A percentile compares a stretch with the other conserved stretches of the same genome.
These are phyloP conservation scores for Iris macrosiphon DNA, from an alignment of 106 monocot genomes.

Conservation along the genomic window DNA sequence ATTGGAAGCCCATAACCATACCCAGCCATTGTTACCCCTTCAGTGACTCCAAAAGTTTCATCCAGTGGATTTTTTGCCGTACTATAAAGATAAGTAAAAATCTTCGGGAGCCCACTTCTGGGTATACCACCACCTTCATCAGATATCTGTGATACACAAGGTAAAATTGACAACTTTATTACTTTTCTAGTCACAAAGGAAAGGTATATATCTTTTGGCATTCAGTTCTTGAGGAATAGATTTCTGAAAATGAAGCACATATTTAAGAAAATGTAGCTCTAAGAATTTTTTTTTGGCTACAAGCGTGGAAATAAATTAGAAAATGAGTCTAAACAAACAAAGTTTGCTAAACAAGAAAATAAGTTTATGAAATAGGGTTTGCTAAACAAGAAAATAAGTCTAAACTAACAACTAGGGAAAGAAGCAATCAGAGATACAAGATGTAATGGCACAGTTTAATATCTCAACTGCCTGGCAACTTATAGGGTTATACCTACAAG, in stretches of 20 bases:
- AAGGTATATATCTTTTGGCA: no score
- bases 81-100: slow-evolving; percentile 93
- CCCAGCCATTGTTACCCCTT: slow-evolving; percentile 83
- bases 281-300: no score
- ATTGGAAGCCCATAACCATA: slow-evolving; percentile 96
- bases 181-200: no score
- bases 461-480: neutral
- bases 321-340: no score
- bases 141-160: slow-evolving; percentile 57
- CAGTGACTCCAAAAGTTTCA: slow-evolving; percentile 32
- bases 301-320: no score
- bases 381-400: neutral
- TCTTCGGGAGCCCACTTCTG: slow-evolving; percentile 89
- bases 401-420: neutral
- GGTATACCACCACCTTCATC: slow-evolving; percentile 99
- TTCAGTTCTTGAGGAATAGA: no score
- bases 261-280: no score
- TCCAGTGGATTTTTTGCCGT: slow-evolving; percentile 78
- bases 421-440: neutral
- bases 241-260: no score
- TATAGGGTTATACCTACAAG: neutral
- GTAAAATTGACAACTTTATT: no score
- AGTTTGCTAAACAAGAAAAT: no score
- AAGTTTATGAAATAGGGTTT: neutral
- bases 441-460: neutral